Evolutionary conservation across 75 land plant genomes (phyloP), one percentile per base, ranked within the genome.

Genomic region (Picea sitchensis): DNA sequence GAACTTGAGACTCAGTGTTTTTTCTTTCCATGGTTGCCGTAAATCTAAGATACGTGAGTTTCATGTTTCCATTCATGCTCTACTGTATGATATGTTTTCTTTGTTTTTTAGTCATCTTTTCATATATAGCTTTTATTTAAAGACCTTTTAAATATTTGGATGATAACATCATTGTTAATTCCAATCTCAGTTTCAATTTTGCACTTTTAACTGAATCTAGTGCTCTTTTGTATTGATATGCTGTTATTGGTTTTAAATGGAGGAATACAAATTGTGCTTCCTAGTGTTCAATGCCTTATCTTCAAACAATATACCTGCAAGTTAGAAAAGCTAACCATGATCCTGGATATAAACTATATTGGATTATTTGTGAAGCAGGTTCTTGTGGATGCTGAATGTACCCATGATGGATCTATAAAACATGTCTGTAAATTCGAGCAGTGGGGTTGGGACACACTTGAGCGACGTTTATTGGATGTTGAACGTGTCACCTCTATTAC

Each of bases 351-450:
- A 67, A 71, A n/a, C 2, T 8, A 17, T 17, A 44, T 41, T 41
- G 18, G 23, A 71, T 41, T 36, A 38, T 71, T 71, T 41, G 51
- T 36, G 20, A 71, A 71, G 64, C 79, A 96, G 99, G 99, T 96
- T 38, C 88, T 96, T 76, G 99, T 96, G 63, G 99, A 96, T 88
- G 99, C 99, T 75, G 99, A 96, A 75, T 96, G 99, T 74, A 96
- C 99, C 20, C 99, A 96, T 87, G 99, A 96, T 87, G 99, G 99
- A 11, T 96, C 99, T 69, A 81, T 96, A 67, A 96, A 87, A 73
- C 99, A 96, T 78, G 83, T 96, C 26, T 90, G 84, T n/a, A 96
- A 96, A 78, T 96, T 89, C 81, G 98, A 96, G 78, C 78, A 90
- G 75, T 96, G 99, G 99, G 99, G 99, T 15, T 96, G 99, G 99